Percentiles rank a stretch among this genome's conserved stretches.
These are phyloP conservation scores for Mycena haematopus DNA, from an alignment of 768 basidiomycete genomes.

Conservation along the genomic window DNA sequence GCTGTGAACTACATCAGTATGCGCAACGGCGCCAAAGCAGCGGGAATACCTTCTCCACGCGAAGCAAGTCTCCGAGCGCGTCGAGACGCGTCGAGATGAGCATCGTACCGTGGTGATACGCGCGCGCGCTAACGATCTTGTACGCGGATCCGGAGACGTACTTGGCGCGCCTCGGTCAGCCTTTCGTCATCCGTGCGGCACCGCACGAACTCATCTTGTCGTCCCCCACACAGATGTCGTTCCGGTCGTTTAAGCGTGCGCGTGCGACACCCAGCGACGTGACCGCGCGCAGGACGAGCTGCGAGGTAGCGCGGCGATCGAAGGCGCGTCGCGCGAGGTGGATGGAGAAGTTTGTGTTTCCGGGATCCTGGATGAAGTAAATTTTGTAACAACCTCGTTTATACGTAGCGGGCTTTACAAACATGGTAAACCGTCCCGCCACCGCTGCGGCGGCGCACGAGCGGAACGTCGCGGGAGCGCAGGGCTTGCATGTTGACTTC, in stretches of 20 bases:
- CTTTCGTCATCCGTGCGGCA: conserved; percentile 3
- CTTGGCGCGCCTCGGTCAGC: conserved; percentile 26
- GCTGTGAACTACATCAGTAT: conserved; percentile 47
- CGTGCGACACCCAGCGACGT: conserved; percentile 69
- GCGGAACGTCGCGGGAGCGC: conserved; percentile 61
- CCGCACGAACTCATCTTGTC: conserved; percentile 80
- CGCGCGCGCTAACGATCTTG: conserved; percentile 88
- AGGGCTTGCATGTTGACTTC: conserved; percentile 83
- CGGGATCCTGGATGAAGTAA: conserved; percentile 72
- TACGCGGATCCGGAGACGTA: conserved; percentile 98
- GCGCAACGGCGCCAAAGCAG: neutral
- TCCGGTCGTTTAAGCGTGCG: conserved; percentile 85
- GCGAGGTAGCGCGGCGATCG: conserved; percentile 77
- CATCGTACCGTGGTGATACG: conserved; percentile 99
- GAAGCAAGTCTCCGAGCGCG: conserved; percentile 75
- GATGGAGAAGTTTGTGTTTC: conserved; percentile 97
- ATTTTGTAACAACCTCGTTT: neutral
- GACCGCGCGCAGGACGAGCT: conserved; percentile 80
- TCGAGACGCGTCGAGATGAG: conserved; percentile 83
- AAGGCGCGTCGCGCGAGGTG: conserved; percentile 85
- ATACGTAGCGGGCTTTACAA: conserved; percentile 39
- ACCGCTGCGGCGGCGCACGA: conserved; percentile 86
- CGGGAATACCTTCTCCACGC: conserved; percentile 61
- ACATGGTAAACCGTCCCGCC: conserved; percentile 98
- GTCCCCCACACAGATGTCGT: conserved; percentile 85